Base-by-base conservation (phyloP, 306 rosid genomes). In the Quercus gilva region DNA sequence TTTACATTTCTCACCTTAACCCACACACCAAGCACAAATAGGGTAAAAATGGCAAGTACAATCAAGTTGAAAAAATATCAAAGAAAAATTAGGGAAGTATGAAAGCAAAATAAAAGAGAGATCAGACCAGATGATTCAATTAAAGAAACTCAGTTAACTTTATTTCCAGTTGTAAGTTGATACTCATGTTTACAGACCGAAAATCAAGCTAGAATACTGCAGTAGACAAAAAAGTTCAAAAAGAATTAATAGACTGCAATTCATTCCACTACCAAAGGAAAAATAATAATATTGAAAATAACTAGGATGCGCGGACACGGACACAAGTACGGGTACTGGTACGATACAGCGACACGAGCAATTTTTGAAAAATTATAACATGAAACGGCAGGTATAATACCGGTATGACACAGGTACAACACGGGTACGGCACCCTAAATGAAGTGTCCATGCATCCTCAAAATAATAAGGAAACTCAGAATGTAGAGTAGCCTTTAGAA, bases 1-100 rank as follows among this genome's bases (percentile, higher is more conserved):
- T 93, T 83, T 93, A 95, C 99, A 90, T 84, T 90, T 89, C 92
- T 92, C 91, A 87, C 91, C 89, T 87, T 88, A 87, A 83, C 86
- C 94, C 97, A 94, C 84, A 88, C 91, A 91, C 95, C 86, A 85
- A 77, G 82, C 88, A 85, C 87, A 84, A 80, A 80, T 78, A 84
- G 97, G 91, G 88, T 82, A 83, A 88, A 89, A 92, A 90, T 88
- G 89, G 87, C 88, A 82, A 84, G 70, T 70, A 82, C 79, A 94
- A 79, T 87, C 86, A 83, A 87, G 75, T 75, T 69, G 72, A 29
- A 55, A 5, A 60, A n/a, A 1, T 35, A 52, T 43, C 15, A 45
- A 11, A 45, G 53, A 10, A 45, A 45, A 45, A 60, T 31, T 60
- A 8, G 63, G 78, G 28, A 81, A 76, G 74, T 71, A 61, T 71